Evolutionary conservation across 257 asterid species (phyloP).

Genomic region (Nicotiana benthamiana): DNA sequence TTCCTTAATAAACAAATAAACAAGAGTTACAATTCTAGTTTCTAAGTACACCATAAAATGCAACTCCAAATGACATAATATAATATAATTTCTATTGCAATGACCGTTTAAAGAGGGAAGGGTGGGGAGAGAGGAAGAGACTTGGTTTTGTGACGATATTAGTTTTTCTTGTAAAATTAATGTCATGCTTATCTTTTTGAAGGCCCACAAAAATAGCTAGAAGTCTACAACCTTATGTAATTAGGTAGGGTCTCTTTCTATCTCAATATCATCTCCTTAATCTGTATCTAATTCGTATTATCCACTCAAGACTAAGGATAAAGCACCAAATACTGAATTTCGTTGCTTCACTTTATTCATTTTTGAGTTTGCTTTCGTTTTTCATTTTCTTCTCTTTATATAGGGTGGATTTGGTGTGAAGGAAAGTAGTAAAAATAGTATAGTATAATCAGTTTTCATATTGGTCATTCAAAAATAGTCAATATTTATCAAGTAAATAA

Average conservation of each 20-base stretch:
- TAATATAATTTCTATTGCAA: neutral
- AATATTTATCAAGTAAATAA: too few species aligned
- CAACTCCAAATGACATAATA: neutral
- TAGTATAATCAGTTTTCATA: too few species aligned
- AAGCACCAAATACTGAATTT: neutral
- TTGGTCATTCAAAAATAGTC: too few species aligned
- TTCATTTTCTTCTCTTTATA: too few species aligned
- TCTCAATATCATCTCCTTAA: neutral
- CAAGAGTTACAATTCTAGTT: neutral
- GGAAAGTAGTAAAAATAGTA: too few species aligned
- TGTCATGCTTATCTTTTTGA: neutral
- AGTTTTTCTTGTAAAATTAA: neutral
- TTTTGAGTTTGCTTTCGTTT: neutral
- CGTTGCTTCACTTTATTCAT: neutral
- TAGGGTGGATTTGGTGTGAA: too few species aligned
- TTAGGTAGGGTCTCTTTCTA: neutral
- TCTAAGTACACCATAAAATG: neutral
- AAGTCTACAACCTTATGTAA: neutral
- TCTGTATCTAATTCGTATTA: too few species aligned
- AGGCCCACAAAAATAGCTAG: neutral
- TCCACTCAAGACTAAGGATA: neutral
- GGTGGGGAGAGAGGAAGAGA: neutral
- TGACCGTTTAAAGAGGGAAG: neutral
- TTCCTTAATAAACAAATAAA: neutral
- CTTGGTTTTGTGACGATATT: neutral